A percentile compares a stretch with the other conserved stretches of the same genome.
phyloP scores from a whole-genome alignment of 1,284 basidiomycete species.

The Caloboletus inedulis region DNA sequence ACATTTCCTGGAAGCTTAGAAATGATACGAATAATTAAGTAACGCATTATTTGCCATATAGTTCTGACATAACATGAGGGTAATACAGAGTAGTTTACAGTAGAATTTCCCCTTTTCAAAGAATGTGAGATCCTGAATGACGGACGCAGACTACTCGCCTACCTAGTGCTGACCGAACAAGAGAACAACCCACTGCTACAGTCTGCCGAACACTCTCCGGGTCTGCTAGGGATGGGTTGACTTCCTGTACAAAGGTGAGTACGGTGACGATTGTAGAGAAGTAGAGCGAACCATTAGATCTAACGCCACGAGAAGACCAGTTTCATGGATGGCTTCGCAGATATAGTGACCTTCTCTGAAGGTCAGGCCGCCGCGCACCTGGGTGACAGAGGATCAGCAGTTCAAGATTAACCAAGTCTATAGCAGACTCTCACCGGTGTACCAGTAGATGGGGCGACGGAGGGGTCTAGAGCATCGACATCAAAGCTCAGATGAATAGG shows the following conservation, averaged over 20 bases:
- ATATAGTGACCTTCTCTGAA: constrained; percentile 99
- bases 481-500: constrained; percentile 98
- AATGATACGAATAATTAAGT: neutral
- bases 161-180: constrained; percentile 90
- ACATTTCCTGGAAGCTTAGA: neutral
- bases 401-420: neutral
- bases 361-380: constrained; percentile 92
- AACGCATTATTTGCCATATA: neutral
- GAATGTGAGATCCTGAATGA: constrained; percentile 11
- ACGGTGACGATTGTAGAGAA: neutral
- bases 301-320: constrained; percentile 86
- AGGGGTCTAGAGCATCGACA: constrained; percentile 92
- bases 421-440: constrained; percentile 64
- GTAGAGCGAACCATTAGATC: constrained; percentile 77
- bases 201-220: constrained; percentile 78
- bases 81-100: constrained; percentile 16
- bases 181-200: constrained; percentile 90
- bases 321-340: constrained; percentile 92
- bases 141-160: constrained; percentile 29
- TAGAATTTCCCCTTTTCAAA: constrained; percentile 28
- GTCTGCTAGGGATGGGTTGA: constrained; percentile 88
- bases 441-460: constrained; percentile 93
- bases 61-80: constrained; percentile 5
- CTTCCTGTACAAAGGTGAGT: constrained; percentile 61
- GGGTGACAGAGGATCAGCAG: constrained; percentile 4